phyloP scores from a whole-genome alignment of 2,329 filamentous ascomycete species.

The Aureobasidium sp. region DNA sequence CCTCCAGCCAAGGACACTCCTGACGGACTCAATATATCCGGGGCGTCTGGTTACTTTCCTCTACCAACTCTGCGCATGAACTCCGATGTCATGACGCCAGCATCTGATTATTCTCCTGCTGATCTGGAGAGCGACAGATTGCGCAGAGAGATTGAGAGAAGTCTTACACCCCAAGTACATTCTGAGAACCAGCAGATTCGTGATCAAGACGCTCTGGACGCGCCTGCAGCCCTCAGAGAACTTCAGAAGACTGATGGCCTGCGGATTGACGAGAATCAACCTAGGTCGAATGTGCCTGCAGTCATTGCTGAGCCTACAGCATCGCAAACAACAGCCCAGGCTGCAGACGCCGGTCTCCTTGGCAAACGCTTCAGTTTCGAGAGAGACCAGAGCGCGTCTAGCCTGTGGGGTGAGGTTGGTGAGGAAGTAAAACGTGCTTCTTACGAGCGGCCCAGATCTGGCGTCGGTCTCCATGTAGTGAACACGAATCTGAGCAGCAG shows the following conservation, averaged over 20 bases:
- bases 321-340: background rate
- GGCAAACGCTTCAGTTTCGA: constrained; percentile 35
- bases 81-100: background rate
- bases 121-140: constrained; percentile 65
- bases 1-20: constrained; percentile 42
- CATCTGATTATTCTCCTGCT: constrained; percentile 40
- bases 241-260: constrained; percentile 10
- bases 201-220: constrained; percentile 26
- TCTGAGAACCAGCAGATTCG: constrained; percentile 15
- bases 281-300: background rate
- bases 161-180: constrained; percentile 47
- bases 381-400: constrained; percentile 19
- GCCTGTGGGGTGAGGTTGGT: constrained; percentile 5
- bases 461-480: constrained; percentile 36
- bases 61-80: constrained; percentile 21
- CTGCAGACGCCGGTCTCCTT: constrained; percentile 18
- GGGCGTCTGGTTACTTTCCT: constrained; percentile 32
- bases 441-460: constrained; percentile 27
- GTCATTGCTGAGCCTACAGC: background rate
- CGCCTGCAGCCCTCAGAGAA: constrained; percentile 20
- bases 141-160: constrained; percentile 67
- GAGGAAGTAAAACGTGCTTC: constrained; percentile 17
- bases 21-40: constrained; percentile 18
- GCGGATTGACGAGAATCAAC: background rate
- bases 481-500: constrained; percentile 33